These are phyloP conservation scores for Tuber aestivum DNA, from an alignment of 495 filamentous ascomycete species.

Conservation along the genomic window DNA sequence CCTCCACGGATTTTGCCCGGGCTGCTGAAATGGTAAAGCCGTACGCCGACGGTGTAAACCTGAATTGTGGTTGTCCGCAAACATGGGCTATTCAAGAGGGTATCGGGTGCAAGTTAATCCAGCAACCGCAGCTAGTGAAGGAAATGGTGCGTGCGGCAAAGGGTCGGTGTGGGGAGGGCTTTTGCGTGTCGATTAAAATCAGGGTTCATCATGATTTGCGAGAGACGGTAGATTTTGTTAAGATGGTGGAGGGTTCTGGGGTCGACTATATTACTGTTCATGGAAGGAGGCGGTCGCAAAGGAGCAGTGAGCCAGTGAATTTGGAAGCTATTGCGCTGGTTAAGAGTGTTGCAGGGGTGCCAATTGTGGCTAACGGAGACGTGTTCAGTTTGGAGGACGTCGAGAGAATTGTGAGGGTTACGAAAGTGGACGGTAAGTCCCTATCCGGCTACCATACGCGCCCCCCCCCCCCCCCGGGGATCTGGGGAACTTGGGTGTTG, in stretches of 20 bases:
- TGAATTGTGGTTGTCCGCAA: constrained; percentile 67
- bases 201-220: constrained; percentile 56
- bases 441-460: not conserved
- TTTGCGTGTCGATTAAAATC: constrained; percentile 60
- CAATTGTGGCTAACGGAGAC: constrained; percentile 59
- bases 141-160: constrained; percentile 55
- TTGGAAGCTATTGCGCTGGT: constrained; percentile 55
- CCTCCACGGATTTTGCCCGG: constrained; percentile 53
- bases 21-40: constrained; percentile 57
- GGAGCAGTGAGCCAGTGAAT: constrained; percentile 54
- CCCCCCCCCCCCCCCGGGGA: not conserved
- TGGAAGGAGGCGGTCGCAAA: constrained; percentile 53
- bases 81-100: constrained; percentile 60
- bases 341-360: constrained; percentile 48
- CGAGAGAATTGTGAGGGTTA: constrained; percentile 35
- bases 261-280: constrained; percentile 61
- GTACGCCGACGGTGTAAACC: constrained; percentile 56
- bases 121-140: constrained; percentile 53
- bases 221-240: constrained; percentile 42
- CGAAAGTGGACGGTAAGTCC: constrained; percentile 40
- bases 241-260: constrained; percentile 38
- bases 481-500: not conserved
- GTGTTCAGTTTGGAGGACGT: constrained; percentile 51
- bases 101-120: constrained; percentile 60
- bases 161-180: constrained; percentile 42